Percentiles rank a stretch among this genome's conserved stretches.
Evolutionary conservation across 768 basidiomycete genomes (phyloP).

Genomic region (Strobilomyces echinocephalus): DNA sequence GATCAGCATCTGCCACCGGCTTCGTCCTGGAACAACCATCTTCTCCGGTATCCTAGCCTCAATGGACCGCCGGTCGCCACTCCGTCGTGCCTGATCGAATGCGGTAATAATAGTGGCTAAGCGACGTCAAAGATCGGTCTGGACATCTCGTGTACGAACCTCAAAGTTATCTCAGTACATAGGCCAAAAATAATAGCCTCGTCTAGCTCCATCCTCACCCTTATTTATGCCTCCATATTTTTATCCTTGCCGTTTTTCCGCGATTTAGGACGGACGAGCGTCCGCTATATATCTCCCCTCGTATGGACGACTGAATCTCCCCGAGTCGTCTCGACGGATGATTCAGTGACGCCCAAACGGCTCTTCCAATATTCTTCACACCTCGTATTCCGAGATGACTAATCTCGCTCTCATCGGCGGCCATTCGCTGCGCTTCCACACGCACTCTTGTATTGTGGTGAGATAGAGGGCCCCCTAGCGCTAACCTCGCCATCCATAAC

Average conservation of each 20-base stretch:
- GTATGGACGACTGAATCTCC: background rate
- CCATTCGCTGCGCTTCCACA: constrained; percentile 23
- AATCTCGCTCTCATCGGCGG: constrained; percentile 20
- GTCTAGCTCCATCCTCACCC: background rate
- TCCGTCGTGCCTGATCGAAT: constrained; percentile 27
- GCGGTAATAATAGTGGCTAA: constrained; percentile 14
- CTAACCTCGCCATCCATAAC: background rate
- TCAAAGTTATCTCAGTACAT: constrained; percentile 22
- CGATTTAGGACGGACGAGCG: background rate
- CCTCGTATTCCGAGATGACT: constrained; percentile 20
- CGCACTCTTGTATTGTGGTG: constrained; percentile 7
- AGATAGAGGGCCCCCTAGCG: constrained; percentile 1
- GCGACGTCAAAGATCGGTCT: constrained; percentile 24
- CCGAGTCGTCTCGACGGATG: background rate
- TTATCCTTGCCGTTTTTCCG: constrained; percentile 7
- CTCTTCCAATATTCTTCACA: constrained; percentile 11
- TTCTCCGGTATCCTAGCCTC: constrained; percentile 13
- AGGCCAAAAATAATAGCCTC: constrained; percentile 33
- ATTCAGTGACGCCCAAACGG: constrained; percentile 4
- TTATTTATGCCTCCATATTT: constrained; percentile 27
- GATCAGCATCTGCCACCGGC: background rate
- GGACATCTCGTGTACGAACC: constrained; percentile 8
- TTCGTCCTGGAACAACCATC: constrained; percentile 2
- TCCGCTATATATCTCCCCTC: background rate
- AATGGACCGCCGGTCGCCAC: constrained; percentile 7